These are phyloP conservation scores for Aureobasidium sp. DNA, from an alignment of 2,329 filamentous ascomycete species.

Conservation along the genomic window DNA sequence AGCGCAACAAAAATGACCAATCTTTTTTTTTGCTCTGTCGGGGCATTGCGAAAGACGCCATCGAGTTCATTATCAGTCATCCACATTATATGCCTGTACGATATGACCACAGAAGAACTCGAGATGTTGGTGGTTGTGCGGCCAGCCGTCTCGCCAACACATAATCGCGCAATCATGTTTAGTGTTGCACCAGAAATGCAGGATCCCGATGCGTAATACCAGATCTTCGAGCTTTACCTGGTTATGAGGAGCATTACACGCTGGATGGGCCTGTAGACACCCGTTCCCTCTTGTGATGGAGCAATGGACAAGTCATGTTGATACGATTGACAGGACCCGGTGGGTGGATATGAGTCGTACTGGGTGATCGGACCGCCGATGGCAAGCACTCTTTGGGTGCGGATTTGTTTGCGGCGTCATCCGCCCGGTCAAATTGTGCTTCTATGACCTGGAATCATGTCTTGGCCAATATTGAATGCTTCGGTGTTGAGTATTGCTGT, in stretches of 20 bases:
- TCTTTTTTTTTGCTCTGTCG: not conserved
- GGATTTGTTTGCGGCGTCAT: not conserved
- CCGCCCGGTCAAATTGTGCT: not conserved
- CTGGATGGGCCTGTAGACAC: conserved; percentile 2
- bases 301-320: not conserved
- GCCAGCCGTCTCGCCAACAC: not conserved
- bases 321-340: not conserved
- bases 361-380: not conserved
- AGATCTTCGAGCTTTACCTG: conserved; percentile 12
- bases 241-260: conserved; percentile 1
- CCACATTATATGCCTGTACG: not conserved
- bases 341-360: not conserved
- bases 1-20: conserved; percentile 1
- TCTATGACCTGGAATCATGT: not conserved
- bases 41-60: conserved; percentile 1
- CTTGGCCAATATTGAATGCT: not conserved
- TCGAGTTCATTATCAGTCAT: not conserved
- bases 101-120: not conserved
- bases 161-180: conserved; percentile 7
- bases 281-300: not conserved
- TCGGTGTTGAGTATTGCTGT: not conserved
- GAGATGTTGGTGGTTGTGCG: not conserved
- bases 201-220: conserved; percentile 6
- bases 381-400: not conserved
- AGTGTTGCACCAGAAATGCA: conserved; percentile 1